These are phyloP conservation scores for Kurtzmaniella natalensis DNA, from an alignment of 1,139 yeast species.

Conservation along the genomic window DNA sequence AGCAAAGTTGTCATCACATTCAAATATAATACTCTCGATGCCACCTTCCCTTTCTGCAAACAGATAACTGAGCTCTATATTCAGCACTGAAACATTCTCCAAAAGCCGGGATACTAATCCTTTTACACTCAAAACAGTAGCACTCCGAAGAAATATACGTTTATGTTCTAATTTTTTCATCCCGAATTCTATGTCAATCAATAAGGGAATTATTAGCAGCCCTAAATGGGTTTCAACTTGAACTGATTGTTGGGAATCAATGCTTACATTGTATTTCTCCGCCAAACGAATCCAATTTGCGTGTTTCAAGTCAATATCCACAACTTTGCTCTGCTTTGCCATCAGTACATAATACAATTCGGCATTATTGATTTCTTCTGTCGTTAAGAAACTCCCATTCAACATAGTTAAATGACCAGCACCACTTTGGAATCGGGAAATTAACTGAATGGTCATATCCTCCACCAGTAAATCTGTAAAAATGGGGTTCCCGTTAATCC, in stretches of 20 bases:
- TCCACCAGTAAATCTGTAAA: constrained; percentile 28
- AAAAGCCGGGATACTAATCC: constrained; percentile 18
- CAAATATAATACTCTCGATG: constrained; percentile 10
- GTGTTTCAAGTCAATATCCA: constrained; percentile 19
- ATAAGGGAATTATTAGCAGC: neutral
- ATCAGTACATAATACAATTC: constrained; percentile 63
- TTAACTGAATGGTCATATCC: constrained; percentile 34
- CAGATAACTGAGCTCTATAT: constrained; percentile 16
- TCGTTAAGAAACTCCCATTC: constrained; percentile 52
- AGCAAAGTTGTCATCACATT: constrained; percentile 31
- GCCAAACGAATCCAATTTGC: constrained; percentile 24
- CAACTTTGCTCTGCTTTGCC: constrained; percentile 28
- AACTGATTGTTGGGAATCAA: neutral
- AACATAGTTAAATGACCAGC: constrained; percentile 29
- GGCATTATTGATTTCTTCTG: constrained; percentile 53
- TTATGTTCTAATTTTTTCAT: constrained; percentile 11
- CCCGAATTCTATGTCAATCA: constrained; percentile 6
- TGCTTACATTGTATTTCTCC: constrained; percentile 19
- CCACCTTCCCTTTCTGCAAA: constrained; percentile 12
- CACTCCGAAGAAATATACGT: constrained; percentile 20
- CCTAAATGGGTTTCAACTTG: constrained; percentile 2
- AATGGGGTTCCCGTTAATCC: constrained; percentile 53
- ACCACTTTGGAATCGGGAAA: constrained; percentile 44
- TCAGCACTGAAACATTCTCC: constrained; percentile 13
- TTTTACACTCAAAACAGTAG: constrained; percentile 25